Evolutionary conservation across 2,329 filamentous ascomycete genomes (phyloP).

Genomic region (Fusarium brachygibbosum): DNA sequence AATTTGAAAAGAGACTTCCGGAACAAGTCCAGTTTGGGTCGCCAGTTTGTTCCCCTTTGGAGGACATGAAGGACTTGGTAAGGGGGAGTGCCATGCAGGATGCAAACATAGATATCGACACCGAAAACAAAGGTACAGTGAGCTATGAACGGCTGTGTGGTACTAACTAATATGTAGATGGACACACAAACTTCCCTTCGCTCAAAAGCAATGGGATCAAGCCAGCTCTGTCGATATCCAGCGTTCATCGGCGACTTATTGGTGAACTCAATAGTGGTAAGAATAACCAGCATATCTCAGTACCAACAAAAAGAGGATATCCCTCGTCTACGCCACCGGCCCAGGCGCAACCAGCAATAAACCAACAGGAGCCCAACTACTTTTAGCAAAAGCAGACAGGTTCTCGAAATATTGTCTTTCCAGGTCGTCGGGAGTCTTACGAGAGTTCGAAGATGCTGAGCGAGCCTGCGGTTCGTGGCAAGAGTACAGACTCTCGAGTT

Average conservation of each 20-base stretch:
- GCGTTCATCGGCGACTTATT: neutral
- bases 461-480: neutral
- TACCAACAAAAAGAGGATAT: neutral
- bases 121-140: neutral
- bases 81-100: constrained; percentile 38
- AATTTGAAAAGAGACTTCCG: constrained; percentile 57
- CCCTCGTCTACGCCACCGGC: constrained; percentile 26
- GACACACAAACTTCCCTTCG: neutral
- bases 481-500: neutral
- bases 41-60: constrained; percentile 53
- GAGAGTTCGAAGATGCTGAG: constrained; percentile 17
- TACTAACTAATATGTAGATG: neutral
- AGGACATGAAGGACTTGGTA: constrained; percentile 47
- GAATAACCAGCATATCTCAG: neutral
- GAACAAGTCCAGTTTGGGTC: constrained; percentile 28
- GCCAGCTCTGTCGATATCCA: neutral
- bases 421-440: neutral
- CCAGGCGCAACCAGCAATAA: neutral
- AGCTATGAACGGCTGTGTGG: neutral
- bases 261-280: neutral
- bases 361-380: constrained; percentile 1
- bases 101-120: neutral
- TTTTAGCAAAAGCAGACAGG: constrained; percentile 25
- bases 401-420: neutral
- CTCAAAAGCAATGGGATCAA: neutral